phyloP scores from a whole-genome alignment of 2,329 filamentous ascomycete species.

The Ophiostoma populinum region DNA sequence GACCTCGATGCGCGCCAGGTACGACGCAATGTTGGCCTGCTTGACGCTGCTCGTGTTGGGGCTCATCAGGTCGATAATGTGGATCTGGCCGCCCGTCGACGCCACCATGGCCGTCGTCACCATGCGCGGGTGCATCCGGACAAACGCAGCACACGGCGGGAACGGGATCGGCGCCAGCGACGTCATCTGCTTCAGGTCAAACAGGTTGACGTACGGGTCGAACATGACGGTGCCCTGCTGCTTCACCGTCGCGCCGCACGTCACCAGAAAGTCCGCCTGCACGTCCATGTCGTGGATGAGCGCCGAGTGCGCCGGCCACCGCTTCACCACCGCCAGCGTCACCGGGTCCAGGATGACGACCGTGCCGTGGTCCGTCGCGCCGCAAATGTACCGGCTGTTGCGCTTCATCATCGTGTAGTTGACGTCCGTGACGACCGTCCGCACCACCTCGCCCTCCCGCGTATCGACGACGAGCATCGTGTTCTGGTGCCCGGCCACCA shows the following conservation, averaged over 20 bases:
- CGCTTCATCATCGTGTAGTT: constrained; percentile 88
- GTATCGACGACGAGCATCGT: constrained; percentile 65
- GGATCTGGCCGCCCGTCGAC: constrained; percentile 82
- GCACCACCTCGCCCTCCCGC: constrained; percentile 52
- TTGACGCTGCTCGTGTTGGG: constrained; percentile 73
- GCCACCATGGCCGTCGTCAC: constrained; percentile 88
- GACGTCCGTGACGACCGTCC: constrained; percentile 34
- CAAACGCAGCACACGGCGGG: constrained; percentile 81
- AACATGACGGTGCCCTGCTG: constrained; percentile 63
- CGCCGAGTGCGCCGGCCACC: constrained; percentile 79
- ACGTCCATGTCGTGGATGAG: constrained; percentile 95
- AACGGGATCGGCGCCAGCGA: constrained; percentile 84
- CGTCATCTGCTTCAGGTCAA: constrained; percentile 79
- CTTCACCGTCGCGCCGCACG: constrained; percentile 79
- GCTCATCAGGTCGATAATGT: constrained; percentile 91
- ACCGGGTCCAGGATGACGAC: constrained; percentile 75
- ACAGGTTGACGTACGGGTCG: constrained; percentile 87
- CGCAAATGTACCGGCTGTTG: constrained; percentile 68
- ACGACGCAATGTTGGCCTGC: constrained; percentile 60
- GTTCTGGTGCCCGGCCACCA: constrained; percentile 75
- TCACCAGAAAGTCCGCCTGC: constrained; percentile 85
- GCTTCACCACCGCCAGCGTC: constrained; percentile 62
- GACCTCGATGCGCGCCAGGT: constrained; percentile 67
- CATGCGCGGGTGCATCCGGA: constrained; percentile 91
- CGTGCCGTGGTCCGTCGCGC: constrained; percentile 64